Conservation (phyloP, 768 basidiomycete genomes). For the Tulasnella sp. region DNA sequence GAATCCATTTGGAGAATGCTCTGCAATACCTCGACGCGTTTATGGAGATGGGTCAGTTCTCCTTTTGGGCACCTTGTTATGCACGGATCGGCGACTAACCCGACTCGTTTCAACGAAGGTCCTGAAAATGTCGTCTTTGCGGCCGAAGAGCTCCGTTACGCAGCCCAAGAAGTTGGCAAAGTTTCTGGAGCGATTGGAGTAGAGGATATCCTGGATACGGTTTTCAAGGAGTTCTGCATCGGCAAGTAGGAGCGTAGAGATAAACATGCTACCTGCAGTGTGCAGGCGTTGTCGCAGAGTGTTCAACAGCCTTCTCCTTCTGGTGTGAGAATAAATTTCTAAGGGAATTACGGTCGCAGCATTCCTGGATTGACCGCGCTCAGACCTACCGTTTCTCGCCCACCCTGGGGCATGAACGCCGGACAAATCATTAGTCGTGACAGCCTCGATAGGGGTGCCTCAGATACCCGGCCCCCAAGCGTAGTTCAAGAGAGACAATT, state of each 20-base stretch:
- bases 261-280: too few relatives aligned
- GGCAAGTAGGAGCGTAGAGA: slow-evolving; percentile 59
- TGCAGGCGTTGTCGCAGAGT: too few relatives aligned
- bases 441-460: too few relatives aligned
- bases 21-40: slow-evolving; percentile 65
- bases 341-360: too few relatives aligned
- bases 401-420: too few relatives aligned
- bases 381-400: too few relatives aligned
- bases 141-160: slow-evolving; percentile 88
- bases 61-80: neutral
- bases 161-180: slow-evolving; percentile 78
- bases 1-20: slow-evolving; percentile 71
- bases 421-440: too few relatives aligned
- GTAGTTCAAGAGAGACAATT: too few relatives aligned
- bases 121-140: slow-evolving; percentile 75
- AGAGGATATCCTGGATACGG: slow-evolving; percentile 80
- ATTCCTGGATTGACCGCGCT: too few relatives aligned
- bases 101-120: slow-evolving; percentile 45
- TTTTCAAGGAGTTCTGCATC: slow-evolving; percentile 88
- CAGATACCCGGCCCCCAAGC: too few relatives aligned
- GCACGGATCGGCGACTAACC: neutral
- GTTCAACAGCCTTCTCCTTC: too few relatives aligned
- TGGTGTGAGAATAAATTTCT: too few relatives aligned
- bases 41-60: slow-evolving; percentile 48
- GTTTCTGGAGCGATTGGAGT: slow-evolving; percentile 80